phyloP scores from a whole-genome alignment of 129 eudicot genomes.

The Arctium lappa region DNA sequence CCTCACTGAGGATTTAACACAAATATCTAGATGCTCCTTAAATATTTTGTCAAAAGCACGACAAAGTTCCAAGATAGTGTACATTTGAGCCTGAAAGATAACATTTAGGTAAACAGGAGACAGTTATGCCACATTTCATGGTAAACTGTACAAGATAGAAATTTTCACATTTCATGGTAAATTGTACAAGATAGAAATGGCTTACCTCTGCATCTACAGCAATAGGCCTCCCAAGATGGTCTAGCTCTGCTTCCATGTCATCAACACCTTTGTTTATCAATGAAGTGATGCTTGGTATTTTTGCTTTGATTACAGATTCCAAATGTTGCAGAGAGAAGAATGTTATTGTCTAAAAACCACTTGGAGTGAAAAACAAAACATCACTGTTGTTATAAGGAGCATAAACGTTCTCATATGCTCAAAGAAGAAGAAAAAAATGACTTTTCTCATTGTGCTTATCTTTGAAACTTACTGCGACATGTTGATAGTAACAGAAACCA shows the following conservation, averaged over 20 bases:
- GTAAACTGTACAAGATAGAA: too few relatives aligned
- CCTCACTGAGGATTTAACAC: too few relatives aligned
- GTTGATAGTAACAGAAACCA: not conserved
- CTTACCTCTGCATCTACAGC: slow-evolving; percentile 64
- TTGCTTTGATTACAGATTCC: slow-evolving; percentile 55
- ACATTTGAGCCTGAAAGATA: too few relatives aligned
- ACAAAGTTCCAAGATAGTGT: too few relatives aligned
- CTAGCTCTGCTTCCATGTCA: slow-evolving; percentile 62
- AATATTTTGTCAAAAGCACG: too few relatives aligned
- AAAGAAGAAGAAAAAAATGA: too few relatives aligned
- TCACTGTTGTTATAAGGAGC: too few relatives aligned
- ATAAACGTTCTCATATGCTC: too few relatives aligned
- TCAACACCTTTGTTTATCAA: slow-evolving; percentile 59
- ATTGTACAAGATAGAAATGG: not conserved
- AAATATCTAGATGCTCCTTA: too few relatives aligned
- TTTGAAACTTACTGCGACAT: too few relatives aligned
- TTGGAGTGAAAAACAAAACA: not conserved
- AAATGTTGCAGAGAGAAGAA: slow-evolving; percentile 36
- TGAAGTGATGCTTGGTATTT: slow-evolving; percentile 63
- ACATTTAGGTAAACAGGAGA: not conserved
- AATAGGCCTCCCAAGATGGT: slow-evolving; percentile 65
- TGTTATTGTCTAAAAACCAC: not conserved
- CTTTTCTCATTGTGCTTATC: not conserved
- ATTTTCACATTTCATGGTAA: not conserved
- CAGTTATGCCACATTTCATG: too few relatives aligned